A percentile compares a stretch with the other conserved stretches of the same genome.
These are phyloP conservation scores for Puccinia triticina DNA, from an alignment of 1,284 basidiomycete species.

Conservation along the genomic window DNA sequence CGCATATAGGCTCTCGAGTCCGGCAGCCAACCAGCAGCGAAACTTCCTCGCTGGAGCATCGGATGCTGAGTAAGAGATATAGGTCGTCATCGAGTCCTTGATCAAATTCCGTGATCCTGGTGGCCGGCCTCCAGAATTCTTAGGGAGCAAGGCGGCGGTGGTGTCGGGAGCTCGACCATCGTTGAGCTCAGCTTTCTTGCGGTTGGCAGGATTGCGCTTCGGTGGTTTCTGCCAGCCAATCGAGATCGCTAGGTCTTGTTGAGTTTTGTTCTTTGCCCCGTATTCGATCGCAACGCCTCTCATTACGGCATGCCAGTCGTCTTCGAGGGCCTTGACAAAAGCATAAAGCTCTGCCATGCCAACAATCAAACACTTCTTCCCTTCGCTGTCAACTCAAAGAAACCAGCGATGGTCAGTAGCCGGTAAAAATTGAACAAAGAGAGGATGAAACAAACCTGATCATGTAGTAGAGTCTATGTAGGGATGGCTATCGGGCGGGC, in stretches of 20 bases:
- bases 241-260: neutral
- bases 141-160: no score
- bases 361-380: no score
- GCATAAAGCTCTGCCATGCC: neutral
- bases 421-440: neutral
- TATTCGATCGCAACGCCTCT: neutral
- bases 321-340: neutral
- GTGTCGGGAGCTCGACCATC: no score
- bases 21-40: no score
- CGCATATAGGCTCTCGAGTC: no score
- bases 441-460: neutral
- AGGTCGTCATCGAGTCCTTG: no score
- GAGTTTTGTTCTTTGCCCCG: neutral
- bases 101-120: no score
- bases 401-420: neutral
- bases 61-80: no score
- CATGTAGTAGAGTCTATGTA: conserved; percentile 11
- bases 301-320: neutral
- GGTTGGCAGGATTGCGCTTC: neutral
- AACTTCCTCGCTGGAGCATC: no score
- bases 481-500: conserved; percentile 2
- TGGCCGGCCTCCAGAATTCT: no score
- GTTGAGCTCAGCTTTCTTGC: no score
- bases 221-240: neutral
- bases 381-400: neutral